A percentile compares a stretch with the other conserved stretches of the same genome.
phyloP scores from a whole-genome alignment of 371 early-diverging fungal genomes.

The Sporodiniella umbellata region DNA sequence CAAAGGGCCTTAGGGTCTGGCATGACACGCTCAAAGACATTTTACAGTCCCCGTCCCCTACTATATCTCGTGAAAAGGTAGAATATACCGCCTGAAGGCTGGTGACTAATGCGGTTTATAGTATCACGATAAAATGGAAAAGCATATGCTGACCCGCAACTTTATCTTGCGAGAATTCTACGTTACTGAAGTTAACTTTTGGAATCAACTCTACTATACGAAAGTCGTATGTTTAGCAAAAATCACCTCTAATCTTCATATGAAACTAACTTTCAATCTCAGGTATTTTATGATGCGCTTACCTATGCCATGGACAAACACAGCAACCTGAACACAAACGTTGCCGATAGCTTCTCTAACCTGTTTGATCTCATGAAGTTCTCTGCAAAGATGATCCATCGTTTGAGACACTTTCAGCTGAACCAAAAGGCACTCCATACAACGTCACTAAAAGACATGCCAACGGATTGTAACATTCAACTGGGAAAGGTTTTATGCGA shows the following conservation, averaged over 20 bases:
- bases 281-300: slow-evolving; percentile 35
- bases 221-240: slow-evolving; percentile 30
- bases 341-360: slow-evolving; percentile 30
- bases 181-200: slow-evolving; percentile 41
- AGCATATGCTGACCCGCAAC: slow-evolving; percentile 21
- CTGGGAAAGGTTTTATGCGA: slow-evolving; percentile 26
- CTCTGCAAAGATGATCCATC: slow-evolving; percentile 30
- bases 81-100: too few species aligned
- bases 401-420: slow-evolving; percentile 21
- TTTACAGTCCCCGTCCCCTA: neutral
- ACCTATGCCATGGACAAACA: slow-evolving; percentile 14
- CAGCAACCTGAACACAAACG: slow-evolving; percentile 9
- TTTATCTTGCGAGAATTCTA: slow-evolving; percentile 43
- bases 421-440: neutral
- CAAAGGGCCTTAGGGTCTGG: slow-evolving; percentile 35
- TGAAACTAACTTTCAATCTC: neutral
- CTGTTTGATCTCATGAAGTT: slow-evolving; percentile 32
- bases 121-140: slow-evolving; percentile 10
- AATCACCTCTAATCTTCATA: neutral
- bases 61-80: neutral
- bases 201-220: slow-evolving; percentile 38
- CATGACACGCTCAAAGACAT: slow-evolving; percentile 16
- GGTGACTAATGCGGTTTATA: neutral
- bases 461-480: neutral
- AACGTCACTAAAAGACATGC: neutral